Evolutionary conservation across 805 yeast species (phyloP).

Genomic region (Yarrowia sp.): DNA sequence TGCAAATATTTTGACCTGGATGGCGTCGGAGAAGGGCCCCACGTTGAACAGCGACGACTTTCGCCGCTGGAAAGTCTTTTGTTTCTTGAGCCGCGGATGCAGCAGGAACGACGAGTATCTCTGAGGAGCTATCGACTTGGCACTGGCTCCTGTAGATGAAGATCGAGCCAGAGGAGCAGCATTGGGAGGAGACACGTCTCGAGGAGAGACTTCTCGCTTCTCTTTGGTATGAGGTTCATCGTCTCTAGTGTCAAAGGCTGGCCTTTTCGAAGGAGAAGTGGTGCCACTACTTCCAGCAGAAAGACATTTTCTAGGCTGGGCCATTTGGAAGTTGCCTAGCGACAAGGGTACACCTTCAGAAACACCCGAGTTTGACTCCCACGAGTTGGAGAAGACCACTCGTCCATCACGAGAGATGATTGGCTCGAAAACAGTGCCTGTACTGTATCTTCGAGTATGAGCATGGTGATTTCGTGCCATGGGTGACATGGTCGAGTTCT

Average conservation of each 20-base stretch:
- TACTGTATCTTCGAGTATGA: slow-evolving; percentile 23
- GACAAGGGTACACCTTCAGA: slow-evolving; percentile 11
- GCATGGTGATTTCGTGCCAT: neutral
- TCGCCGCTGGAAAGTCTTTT: slow-evolving; percentile 49
- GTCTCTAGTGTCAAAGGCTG: slow-evolving; percentile 9
- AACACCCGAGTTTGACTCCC: slow-evolving; percentile 29
- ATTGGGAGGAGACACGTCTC: neutral
- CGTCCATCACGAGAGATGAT: neutral
- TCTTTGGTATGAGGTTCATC: neutral
- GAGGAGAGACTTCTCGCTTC: neutral
- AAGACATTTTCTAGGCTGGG: slow-evolving; percentile 2
- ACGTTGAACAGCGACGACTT: slow-evolving; percentile 64
- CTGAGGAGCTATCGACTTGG: slow-evolving; percentile 7
- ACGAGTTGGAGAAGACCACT: slow-evolving; percentile 22
- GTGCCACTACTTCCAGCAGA: slow-evolving; percentile 18
- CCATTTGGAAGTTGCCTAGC: slow-evolving; percentile 20
- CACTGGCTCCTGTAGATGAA: slow-evolving; percentile 14
- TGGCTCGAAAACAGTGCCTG: slow-evolving; percentile 20
- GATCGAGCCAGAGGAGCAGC: slow-evolving; percentile 1
- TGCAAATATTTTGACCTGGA: slow-evolving; percentile 62
- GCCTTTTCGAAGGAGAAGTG: slow-evolving; percentile 28
- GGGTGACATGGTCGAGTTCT: neutral
- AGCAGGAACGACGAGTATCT: slow-evolving; percentile 24
- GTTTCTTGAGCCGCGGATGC: slow-evolving; percentile 40
- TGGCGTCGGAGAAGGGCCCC: slow-evolving; percentile 67